These are phyloP conservation scores for Hypoxylon sp. DNA, from an alignment of 2,329 filamentous ascomycete species.

Conservation along the genomic window DNA sequence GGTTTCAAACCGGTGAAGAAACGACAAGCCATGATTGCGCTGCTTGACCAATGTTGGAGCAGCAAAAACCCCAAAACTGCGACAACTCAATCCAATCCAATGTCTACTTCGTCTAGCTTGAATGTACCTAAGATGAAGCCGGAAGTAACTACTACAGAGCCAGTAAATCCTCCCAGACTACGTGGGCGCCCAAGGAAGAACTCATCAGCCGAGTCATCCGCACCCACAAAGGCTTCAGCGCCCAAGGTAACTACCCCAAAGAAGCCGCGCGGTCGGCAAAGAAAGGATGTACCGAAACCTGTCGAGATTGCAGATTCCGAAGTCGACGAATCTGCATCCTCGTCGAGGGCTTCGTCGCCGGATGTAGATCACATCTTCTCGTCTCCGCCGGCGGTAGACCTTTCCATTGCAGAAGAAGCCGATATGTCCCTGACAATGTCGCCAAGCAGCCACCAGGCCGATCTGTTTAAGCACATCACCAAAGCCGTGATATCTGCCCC, in stretches of 20 bases:
- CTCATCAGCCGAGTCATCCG: constrained; percentile 13
- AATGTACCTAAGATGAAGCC: constrained; percentile 29
- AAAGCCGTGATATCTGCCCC: constrained; percentile 62
- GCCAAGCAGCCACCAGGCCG: constrained; percentile 53
- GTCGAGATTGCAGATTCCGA: constrained; percentile 64
- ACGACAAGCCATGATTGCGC: constrained; percentile 72
- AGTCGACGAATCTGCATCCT: constrained; percentile 54
- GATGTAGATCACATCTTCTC: constrained; percentile 54
- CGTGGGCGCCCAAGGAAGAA: constrained; percentile 56
- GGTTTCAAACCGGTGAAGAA: constrained; percentile 78
- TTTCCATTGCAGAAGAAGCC: constrained; percentile 55
- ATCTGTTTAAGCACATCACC: constrained; percentile 62
- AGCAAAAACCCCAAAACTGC: constrained; percentile 56
- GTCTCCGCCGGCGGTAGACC: constrained; percentile 52
- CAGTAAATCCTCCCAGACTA: constrained; percentile 47
- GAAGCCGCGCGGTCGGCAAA: constrained; percentile 41
- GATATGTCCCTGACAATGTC: constrained; percentile 55
- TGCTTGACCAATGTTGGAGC: constrained; percentile 76
- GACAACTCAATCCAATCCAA: constrained; percentile 14
- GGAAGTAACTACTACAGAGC: constrained; percentile 6
- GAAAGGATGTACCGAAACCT: constrained; percentile 39
- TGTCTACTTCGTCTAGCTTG: constrained; percentile 38
- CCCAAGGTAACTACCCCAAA: constrained; percentile 27
- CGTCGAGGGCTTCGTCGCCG: constrained; percentile 49
- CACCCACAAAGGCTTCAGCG: constrained; percentile 11